Conservation (phyloP, 176 grass and related monocot species). For the Stipa capillata region DNA sequence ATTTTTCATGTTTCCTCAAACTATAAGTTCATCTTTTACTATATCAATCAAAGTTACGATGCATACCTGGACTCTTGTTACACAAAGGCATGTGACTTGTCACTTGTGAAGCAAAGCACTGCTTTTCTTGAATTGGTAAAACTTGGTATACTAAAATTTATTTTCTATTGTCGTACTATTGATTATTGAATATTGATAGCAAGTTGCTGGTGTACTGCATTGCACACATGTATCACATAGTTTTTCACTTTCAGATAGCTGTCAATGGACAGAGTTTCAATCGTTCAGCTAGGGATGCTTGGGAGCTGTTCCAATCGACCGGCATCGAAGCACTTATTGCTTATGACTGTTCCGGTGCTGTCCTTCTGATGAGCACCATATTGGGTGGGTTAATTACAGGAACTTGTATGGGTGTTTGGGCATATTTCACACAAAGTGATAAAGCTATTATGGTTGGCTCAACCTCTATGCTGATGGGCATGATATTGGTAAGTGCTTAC, state of each 20-base stretch:
- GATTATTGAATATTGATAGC: background rate
- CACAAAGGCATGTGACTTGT: background rate
- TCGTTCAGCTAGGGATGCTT: constrained; percentile 85
- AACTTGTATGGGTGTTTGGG: constrained; percentile 84
- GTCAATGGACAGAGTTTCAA: constrained; percentile 90
- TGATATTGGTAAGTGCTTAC: constrained; percentile 83
- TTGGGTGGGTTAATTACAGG: constrained; percentile 90
- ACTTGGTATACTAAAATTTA: background rate
- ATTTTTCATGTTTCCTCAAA: background rate
- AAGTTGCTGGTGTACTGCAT: background rate
- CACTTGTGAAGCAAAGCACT: background rate
- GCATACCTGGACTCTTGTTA: background rate
- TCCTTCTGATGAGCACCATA: constrained; percentile 88
- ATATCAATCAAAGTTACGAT: background rate
- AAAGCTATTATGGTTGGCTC: constrained; percentile 88
- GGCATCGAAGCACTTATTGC: constrained; percentile 89
- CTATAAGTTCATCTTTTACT: background rate
- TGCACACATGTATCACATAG: constrained; percentile 1
- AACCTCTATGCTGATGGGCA: constrained; percentile 85
- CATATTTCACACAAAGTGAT: constrained; percentile 78
- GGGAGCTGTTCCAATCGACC: constrained; percentile 97
- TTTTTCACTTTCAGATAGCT: constrained; percentile 65
- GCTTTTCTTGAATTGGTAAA: background rate
- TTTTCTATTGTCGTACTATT: background rate
- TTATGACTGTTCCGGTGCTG: constrained; percentile 96